A percentile compares a stretch with the other conserved stretches of the same genome.
Evolutionary conservation across 2,329 filamentous ascomycete genomes (phyloP).

Genomic region (Alternaria novae-zelandiae): DNA sequence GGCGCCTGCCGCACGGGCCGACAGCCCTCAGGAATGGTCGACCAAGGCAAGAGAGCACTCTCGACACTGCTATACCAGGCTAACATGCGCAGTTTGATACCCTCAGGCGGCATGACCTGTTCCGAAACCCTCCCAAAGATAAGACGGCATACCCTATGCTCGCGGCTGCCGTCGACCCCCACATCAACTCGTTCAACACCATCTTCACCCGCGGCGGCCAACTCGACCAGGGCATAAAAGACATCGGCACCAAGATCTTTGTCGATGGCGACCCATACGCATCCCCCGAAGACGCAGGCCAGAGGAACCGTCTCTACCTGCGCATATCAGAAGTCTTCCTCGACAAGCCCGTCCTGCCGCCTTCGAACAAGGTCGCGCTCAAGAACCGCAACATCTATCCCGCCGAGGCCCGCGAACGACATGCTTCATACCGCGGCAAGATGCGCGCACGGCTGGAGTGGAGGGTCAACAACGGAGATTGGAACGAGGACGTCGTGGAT

Average conservation of each 20-base stretch:
- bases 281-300: conserved; percentile 61
- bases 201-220: conserved; percentile 78
- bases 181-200: conserved; percentile 94
- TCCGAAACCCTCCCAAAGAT: conserved; percentile 85
- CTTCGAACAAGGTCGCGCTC: conserved; percentile 80
- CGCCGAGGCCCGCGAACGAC: conserved; percentile 91
- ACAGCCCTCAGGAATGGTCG: conserved; percentile 67
- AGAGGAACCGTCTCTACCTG: conserved; percentile 77
- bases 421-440: conserved; percentile 88
- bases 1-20: conserved; percentile 53
- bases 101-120: conserved; percentile 83
- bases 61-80: neutral
- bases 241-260: conserved; percentile 89
- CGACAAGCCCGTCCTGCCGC: conserved; percentile 79
- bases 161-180: conserved; percentile 83
- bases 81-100: conserved; percentile 68
- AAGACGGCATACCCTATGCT: conserved; percentile 87
- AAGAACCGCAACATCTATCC: conserved; percentile 86
- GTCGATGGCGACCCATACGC: conserved; percentile 74
- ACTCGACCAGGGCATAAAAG: conserved; percentile 76
- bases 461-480: conserved; percentile 83
- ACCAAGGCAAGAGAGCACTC: conserved; percentile 58
- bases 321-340: conserved; percentile 82
- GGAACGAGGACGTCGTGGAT: conserved; percentile 81
- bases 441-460: conserved; percentile 85